Evolutionary conservation across 352 stramenopile species (phyloP).

Genomic region (Pythium grandisporangium): DNA sequence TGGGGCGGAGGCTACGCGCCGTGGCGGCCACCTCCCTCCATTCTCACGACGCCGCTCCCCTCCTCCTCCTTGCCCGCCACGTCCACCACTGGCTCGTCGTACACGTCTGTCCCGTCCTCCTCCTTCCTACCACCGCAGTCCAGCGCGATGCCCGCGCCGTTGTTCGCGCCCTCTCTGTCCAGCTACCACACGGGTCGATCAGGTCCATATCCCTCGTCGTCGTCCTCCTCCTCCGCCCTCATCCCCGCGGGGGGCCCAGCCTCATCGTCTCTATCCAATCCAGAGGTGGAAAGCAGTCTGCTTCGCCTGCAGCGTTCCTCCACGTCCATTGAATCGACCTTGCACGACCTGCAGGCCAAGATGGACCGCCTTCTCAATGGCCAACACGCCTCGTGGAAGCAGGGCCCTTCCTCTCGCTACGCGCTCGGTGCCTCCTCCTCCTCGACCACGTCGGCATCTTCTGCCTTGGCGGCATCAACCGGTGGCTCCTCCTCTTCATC

Average conservation of each 20-base stretch:
- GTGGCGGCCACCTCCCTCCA: constrained; percentile 4
- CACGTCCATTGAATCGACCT: constrained; percentile 62
- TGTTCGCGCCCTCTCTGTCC: too few species aligned
- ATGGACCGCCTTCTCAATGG: constrained; percentile 65
- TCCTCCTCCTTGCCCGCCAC: neutral
- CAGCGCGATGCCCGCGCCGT: too few species aligned
- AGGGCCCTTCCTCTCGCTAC: constrained; percentile 37
- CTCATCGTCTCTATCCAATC: constrained; percentile 5
- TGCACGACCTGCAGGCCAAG: constrained; percentile 73
- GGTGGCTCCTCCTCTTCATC: constrained; percentile 9
- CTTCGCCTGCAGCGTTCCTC: constrained; percentile 66
- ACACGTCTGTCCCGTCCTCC: constrained; percentile 2
- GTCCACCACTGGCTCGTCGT: neutral
- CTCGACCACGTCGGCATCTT: constrained; percentile 18
- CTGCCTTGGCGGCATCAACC: neutral
- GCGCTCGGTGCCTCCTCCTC: constrained; percentile 15
- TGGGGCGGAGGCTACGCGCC: too few species aligned
- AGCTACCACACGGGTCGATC: too few species aligned
- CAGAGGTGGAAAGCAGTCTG: constrained; percentile 54
- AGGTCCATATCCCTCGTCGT: constrained; percentile 8
- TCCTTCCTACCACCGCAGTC: too few species aligned
- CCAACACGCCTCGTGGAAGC: constrained; percentile 40
- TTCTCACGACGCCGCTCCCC: neutral
- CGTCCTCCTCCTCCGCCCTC: constrained; percentile 18
- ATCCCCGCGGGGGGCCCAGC: constrained; percentile 5